Percentiles rank a stretch among this genome's conserved stretches.
Evolutionary conservation across 306 rosid species (phyloP).

Genomic region (Arachis hypogaea): DNA sequence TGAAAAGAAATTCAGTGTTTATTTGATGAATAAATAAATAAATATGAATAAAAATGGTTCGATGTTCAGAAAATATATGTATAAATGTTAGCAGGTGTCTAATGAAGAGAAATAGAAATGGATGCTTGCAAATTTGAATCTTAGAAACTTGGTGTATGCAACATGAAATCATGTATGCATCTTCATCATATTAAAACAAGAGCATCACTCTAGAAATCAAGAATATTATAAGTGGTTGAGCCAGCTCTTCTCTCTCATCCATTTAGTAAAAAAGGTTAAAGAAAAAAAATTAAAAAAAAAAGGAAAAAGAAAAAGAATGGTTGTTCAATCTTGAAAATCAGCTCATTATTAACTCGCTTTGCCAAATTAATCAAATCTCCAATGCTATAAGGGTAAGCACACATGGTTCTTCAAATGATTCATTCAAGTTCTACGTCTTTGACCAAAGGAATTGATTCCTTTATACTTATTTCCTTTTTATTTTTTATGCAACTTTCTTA

Average conservation of each 20-base stretch:
- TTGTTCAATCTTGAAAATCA: neutral
- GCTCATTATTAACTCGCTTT: neutral
- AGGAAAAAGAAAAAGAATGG: neutral
- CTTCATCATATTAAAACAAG: neutral
- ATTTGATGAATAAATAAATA: neutral
- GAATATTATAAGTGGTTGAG: neutral
- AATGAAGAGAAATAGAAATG: neutral
- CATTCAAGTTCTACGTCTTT: neutral
- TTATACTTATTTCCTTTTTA: neutral
- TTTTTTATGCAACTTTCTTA: neutral
- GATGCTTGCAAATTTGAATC: neutral
- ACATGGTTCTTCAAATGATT: neutral
- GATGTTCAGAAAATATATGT: neutral
- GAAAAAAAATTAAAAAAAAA: neutral
- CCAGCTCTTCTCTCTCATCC: neutral
- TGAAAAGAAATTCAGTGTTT: neutral
- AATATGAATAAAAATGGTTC: neutral
- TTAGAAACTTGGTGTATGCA: neutral
- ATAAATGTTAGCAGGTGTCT: neutral
- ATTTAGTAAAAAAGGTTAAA: neutral
- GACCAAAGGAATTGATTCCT: neutral
- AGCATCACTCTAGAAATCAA: neutral
- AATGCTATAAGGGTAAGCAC: neutral
- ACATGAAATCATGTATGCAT: neutral
- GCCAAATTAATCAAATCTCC: neutral